Base-by-base conservation (phyloP, 345 rosid genomes). In the Erucastrum elatum region DNA sequence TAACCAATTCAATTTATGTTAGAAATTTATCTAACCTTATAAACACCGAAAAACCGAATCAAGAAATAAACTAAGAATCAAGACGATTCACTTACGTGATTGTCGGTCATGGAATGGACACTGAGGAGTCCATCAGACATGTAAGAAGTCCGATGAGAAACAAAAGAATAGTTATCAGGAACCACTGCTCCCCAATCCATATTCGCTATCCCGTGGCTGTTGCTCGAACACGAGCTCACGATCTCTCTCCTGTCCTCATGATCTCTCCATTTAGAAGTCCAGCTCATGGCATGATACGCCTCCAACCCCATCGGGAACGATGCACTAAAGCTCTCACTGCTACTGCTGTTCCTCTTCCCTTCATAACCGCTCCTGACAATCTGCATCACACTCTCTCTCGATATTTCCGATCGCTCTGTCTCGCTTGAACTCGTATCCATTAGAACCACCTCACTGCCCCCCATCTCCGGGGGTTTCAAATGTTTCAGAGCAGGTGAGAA, bases 61-160 rank as follows among this genome's bases (percentile, higher is more conserved):
- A 39, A 39, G 46, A 39, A 39, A 39, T 10, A 12, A 39, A 39
- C 46, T 39, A 9, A 44, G n/a, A 44, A 44, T 12, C n/a, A 44
- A 46, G 7, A n/a, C 56, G 2, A 1, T 5, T 8, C 2, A 13
- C 56, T 49, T 49, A 49, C 56, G 7, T 49, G 17, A n/a, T 84
- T 83, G 64, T 80, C 91, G 4, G 74, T 41, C 39, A 75, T 41
- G 66, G 90, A 84, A 82, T 67, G 77, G 33, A 84, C 85, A 21
- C 86, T 75, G 16, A 76, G 77, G 17, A 61, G 77, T 16, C 80
- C 87, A 72, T 90, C 92, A 75, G 89, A 86, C 65, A 76, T 34
- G 44, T 71, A 84, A 29, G 90, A 87, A 75, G 83, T 84, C 72
- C 80, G 86, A 85, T 87, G 87, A 44, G 88, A 87, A 49, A 75